Percentiles rank a stretch among this genome's conserved stretches.
These are phyloP conservation scores for Massariosphaeria phaeospora DNA, from an alignment of 495 filamentous ascomycete species.

Conservation along the genomic window DNA sequence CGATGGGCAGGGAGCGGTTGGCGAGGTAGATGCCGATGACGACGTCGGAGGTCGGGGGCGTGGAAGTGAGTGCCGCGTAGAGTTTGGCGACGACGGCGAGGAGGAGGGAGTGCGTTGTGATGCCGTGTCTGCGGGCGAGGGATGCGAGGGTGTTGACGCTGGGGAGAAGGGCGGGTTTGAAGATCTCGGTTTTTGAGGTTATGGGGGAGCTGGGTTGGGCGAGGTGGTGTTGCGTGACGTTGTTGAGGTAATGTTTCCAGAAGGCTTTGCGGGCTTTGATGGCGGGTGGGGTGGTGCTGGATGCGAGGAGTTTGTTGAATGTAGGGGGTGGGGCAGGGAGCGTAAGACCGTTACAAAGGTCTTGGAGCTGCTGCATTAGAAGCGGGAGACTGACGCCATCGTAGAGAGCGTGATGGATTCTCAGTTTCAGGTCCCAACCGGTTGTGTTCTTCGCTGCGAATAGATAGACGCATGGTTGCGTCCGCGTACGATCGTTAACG, in stretches of 20 bases:
- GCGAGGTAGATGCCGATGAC: slow-evolving; percentile 54
- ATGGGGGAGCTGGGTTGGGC: slow-evolving; percentile 3
- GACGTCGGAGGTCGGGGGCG: slow-evolving; percentile 35
- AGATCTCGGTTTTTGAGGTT: slow-evolving; percentile 39
- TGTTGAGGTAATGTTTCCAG: slow-evolving; percentile 53
- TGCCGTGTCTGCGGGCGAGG: slow-evolving; percentile 38
- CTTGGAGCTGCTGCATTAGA: slow-evolving; percentile 45
- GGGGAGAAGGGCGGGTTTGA: slow-evolving; percentile 36
- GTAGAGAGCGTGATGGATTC: slow-evolving; percentile 60
- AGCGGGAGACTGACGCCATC: slow-evolving; percentile 54
- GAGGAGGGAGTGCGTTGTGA: slow-evolving; percentile 49
- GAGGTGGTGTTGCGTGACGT: slow-evolving; percentile 9
- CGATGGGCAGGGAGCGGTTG: slow-evolving; percentile 48
- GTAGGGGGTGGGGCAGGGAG: not conserved
- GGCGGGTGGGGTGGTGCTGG: slow-evolving; percentile 27
- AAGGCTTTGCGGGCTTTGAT: slow-evolving; percentile 40
- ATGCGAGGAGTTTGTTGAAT: slow-evolving; percentile 35
- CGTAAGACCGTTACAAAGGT: slow-evolving; percentile 36
- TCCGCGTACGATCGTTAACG: slow-evolving; percentile 15
- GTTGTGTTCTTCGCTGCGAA: slow-evolving; percentile 27
- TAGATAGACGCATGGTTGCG: slow-evolving; percentile 37
- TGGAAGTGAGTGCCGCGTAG: slow-evolving; percentile 36
- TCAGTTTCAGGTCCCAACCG: slow-evolving; percentile 42
- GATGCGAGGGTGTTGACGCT: slow-evolving; percentile 32
- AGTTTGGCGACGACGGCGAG: slow-evolving; percentile 47